Conservation (phyloP, 2,329 filamentous ascomycete genomes). For the Curvularia verruculosa region DNA sequence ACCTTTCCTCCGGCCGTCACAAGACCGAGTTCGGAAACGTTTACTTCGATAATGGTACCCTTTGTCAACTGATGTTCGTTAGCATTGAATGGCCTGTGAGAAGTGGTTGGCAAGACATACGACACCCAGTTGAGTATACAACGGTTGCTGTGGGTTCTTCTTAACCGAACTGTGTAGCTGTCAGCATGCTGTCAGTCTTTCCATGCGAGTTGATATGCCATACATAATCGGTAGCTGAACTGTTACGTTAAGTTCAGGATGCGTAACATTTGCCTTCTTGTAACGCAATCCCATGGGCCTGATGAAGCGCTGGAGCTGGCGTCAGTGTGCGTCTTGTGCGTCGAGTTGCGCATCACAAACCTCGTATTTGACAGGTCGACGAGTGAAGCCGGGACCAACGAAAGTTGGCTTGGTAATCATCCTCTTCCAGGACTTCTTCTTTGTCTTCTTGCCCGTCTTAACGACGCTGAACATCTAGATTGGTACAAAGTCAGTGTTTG, state of each 20-base stretch:
- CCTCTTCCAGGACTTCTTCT: constrained; percentile 80
- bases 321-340: background rate
- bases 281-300: constrained; percentile 71
- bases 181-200: constrained; percentile 4
- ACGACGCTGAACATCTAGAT: constrained; percentile 85
- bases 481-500: background rate
- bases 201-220: background rate
- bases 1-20: constrained; percentile 89
- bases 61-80: constrained; percentile 51
- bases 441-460: constrained; percentile 84
- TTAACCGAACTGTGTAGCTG: constrained; percentile 60
- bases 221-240: constrained; percentile 71
- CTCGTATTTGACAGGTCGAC: constrained; percentile 79
- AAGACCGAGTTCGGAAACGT: constrained; percentile 88
- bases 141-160: constrained; percentile 84
- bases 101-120: background rate
- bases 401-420: constrained; percentile 85
- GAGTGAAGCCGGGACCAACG: constrained; percentile 88
- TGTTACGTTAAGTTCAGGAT: constrained; percentile 83
- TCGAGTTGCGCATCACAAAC: background rate
- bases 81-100: background rate
- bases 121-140: constrained; percentile 92
- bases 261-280: constrained; percentile 75
- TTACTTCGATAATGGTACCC: constrained; percentile 76
- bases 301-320: constrained; percentile 37